phyloP scores from a whole-genome alignment of 352 stramenopile genomes.

The Phytopythium boreale region DNA sequence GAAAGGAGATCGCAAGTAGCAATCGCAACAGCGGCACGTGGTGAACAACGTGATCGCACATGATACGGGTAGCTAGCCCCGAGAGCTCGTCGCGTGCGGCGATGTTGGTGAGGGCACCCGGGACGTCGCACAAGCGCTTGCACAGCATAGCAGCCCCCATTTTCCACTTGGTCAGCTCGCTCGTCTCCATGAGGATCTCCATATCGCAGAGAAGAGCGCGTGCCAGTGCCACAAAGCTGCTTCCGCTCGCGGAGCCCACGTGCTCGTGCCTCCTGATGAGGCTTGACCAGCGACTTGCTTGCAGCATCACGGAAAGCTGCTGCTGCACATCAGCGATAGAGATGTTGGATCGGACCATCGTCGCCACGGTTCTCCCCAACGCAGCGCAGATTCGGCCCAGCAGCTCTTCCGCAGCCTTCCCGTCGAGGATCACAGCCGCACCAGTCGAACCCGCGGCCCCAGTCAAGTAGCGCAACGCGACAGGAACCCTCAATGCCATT shows the following conservation, averaged over 20 bases:
- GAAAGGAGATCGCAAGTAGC: conserved; percentile 32
- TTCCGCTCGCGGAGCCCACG: neutral
- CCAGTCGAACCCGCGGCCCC: conserved; percentile 17
- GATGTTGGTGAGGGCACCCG: neutral
- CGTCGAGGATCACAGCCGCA: conserved; percentile 34
- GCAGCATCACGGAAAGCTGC: neutral
- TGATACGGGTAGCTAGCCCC: conserved; percentile 32
- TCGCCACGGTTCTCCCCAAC: conserved; percentile 28
- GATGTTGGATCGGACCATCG: conserved; percentile 13
- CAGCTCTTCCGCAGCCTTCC: conserved; percentile 33
- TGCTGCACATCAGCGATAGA: neutral
- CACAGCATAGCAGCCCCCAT: conserved; percentile 34
- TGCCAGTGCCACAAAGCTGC: conserved; percentile 28
- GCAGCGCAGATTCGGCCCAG: conserved; percentile 39
- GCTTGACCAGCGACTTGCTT: neutral
- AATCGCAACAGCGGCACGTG: conserved; percentile 50
- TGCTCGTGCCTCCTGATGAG: neutral
- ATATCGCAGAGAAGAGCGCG: conserved; percentile 34
- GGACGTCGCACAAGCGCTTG: conserved; percentile 37
- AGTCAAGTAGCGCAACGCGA: conserved; percentile 30
- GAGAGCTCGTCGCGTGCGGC: conserved; percentile 11
- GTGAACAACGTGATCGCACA: conserved; percentile 71
- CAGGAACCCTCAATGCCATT: conserved; percentile 40
- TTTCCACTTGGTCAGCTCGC: conserved; percentile 41
- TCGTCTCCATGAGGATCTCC: conserved; percentile 19